A percentile compares a stretch with the other conserved stretches of the same genome.
phyloP scores from a whole-genome alignment of 306 rosid species.

The Vigna nakashimae region DNA sequence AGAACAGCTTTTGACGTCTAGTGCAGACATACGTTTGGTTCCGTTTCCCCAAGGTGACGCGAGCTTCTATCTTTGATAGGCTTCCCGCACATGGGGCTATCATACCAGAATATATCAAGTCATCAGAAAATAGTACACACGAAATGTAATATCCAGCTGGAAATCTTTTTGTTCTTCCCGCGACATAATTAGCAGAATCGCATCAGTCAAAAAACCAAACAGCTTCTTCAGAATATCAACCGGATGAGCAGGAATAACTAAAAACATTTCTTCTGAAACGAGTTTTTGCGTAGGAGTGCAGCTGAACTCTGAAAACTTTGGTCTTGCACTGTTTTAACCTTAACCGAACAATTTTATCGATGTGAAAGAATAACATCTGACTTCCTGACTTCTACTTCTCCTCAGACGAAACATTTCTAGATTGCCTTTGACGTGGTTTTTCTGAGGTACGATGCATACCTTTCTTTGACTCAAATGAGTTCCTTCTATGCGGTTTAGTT shows the following conservation, averaged over 20 bases:
- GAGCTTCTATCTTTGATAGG: neutral
- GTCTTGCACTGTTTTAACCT: neutral
- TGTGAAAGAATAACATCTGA: neutral
- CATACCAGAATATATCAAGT: neutral
- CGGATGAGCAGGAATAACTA: neutral
- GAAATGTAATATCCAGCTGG: conserved; percentile 4
- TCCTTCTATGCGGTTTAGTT: conserved; percentile 46
- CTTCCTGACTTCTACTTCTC: conserved; percentile 44
- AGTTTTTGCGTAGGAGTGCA: conserved; percentile 3
- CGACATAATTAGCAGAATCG: conserved; percentile 3
- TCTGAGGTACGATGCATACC: neutral
- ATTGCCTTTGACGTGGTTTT: conserved; percentile 40
- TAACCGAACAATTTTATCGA: neutral
- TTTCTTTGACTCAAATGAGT: conserved; percentile 33
- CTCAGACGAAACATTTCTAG: conserved; percentile 34
- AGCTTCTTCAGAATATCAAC: conserved; percentile 13
- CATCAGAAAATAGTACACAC: neutral
- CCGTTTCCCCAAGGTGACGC: neutral
- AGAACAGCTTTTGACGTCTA: neutral
- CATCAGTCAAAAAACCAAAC: conserved; percentile 12
- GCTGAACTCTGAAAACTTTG: conserved; percentile 23
- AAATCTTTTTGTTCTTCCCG: neutral
- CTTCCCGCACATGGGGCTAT: neutral
- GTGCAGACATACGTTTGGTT: neutral
- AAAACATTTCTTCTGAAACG: conserved; percentile 6